Evolutionary conservation across 2,329 filamentous ascomycete species (phyloP).

Genomic region (Bipolaris bicolor): DNA sequence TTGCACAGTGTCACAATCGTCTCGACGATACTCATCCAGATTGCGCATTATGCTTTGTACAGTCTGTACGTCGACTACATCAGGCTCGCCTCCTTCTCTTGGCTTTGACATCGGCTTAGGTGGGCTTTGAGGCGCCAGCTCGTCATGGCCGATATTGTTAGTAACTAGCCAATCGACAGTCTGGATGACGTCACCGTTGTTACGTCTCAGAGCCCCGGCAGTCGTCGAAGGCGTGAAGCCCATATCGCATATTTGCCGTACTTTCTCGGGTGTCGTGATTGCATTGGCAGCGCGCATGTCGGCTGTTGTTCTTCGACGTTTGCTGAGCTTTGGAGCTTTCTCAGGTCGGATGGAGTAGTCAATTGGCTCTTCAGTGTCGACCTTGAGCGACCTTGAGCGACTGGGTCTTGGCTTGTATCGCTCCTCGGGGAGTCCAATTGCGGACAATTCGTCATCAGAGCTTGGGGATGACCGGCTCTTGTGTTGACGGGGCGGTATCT

Average conservation of each 20-base stretch:
- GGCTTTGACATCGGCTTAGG: constrained; percentile 11
- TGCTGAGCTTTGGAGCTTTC: constrained; percentile 29
- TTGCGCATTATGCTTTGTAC: constrained; percentile 13
- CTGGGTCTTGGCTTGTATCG: constrained; percentile 47
- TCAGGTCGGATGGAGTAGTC: constrained; percentile 42
- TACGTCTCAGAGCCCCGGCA: constrained; percentile 30
- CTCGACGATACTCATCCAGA: constrained; percentile 11
- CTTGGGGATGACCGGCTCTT: constrained; percentile 4
- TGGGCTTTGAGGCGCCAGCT: constrained; percentile 33
- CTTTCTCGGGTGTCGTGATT: constrained; percentile 36
- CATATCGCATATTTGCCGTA: constrained; percentile 45
- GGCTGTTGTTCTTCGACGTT: constrained; percentile 33
- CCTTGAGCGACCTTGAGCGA: constrained; percentile 43
- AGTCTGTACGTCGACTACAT: constrained; percentile 3
- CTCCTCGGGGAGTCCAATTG: constrained; percentile 38
- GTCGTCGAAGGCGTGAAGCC: constrained; percentile 44
- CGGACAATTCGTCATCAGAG: constrained; percentile 36
- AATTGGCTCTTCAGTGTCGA: constrained; percentile 26
- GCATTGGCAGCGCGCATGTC: constrained; percentile 6
- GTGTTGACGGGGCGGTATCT: constrained; percentile 3
- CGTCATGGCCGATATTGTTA: constrained; percentile 35
- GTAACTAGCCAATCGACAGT: constrained; percentile 43
- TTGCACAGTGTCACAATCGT: constrained; percentile 1
- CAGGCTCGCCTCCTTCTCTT: background rate
- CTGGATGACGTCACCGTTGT: constrained; percentile 38